These are phyloP conservation scores for Ogataea philodendri DNA, from an alignment of 805 yeast species.

Conservation along the genomic window DNA sequence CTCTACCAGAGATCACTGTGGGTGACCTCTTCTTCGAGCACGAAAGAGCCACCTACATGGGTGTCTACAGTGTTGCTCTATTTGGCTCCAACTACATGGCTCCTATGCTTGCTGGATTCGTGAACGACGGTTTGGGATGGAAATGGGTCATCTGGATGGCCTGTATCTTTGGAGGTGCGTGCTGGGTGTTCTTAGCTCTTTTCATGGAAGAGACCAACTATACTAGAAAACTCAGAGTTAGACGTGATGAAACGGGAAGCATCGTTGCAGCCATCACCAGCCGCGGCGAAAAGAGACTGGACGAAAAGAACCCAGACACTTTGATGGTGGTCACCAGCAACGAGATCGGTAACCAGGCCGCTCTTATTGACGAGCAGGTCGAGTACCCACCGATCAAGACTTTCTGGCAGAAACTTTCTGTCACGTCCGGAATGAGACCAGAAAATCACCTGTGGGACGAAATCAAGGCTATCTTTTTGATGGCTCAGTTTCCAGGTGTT, in stretches of 20 bases:
- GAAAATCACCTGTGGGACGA: conserved; percentile 29
- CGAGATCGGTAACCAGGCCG: conserved; percentile 6
- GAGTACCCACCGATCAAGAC: conserved; percentile 35
- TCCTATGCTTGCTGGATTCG: conserved; percentile 59
- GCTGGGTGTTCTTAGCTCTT: conserved; percentile 39
- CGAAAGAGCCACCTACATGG: conserved; percentile 47
- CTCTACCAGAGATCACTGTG: conserved; percentile 48
- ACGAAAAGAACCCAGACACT: conserved; percentile 4
- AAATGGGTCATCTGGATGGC: conserved; percentile 51
- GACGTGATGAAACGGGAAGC: conserved; percentile 1
- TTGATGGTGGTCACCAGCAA: conserved; percentile 2
- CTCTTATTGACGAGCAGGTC: conserved; percentile 7
- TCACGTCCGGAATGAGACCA: conserved; percentile 37
- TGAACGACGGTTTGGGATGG: conserved; percentile 49
- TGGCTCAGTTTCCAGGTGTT: conserved; percentile 51
- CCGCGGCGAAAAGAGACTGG: conserved; percentile 6
- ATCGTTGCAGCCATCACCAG: conserved; percentile 7
- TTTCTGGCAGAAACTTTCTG: conserved; percentile 43
- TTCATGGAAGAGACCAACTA: conserved; percentile 58
- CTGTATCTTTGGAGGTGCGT: conserved; percentile 45
- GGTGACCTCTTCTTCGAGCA: conserved; percentile 52
- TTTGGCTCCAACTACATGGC: conserved; percentile 55
- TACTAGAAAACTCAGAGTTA: conserved; percentile 23
- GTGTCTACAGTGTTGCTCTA: conserved; percentile 52
- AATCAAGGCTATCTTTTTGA: conserved; percentile 38